A percentile compares a stretch with the other conserved stretches of the same genome.
phyloP scores from a whole-genome alignment of 257 asterid species.

The Osmanthus fragrans region DNA sequence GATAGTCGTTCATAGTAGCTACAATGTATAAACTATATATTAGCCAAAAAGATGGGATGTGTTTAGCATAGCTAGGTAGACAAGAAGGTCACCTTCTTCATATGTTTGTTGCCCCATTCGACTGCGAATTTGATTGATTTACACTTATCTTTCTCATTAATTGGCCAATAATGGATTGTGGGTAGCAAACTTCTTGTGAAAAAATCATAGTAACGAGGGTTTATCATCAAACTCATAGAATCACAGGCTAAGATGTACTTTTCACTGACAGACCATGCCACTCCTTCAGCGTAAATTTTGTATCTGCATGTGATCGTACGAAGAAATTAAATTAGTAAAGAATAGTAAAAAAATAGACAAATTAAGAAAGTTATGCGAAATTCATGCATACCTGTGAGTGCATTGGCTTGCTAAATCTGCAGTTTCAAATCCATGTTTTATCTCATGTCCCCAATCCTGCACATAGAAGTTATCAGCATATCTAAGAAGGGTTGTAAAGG shows the following conservation, averaged over 20 bases:
- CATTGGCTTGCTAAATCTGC: conserved; percentile 71
- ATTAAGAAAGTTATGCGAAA: neutral
- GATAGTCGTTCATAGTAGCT: no score
- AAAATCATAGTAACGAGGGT: conserved; percentile 57
- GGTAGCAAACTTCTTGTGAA: conserved; percentile 40
- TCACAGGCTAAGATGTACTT: conserved; percentile 88
- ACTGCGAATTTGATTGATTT: conserved; percentile 68
- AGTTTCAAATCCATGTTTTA: conserved; percentile 51
- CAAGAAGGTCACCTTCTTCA: conserved; percentile 44
- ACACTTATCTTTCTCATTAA: conserved; percentile 44
- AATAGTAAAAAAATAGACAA: no score
- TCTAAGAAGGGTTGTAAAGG: neutral
- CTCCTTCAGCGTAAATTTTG: conserved; percentile 82
- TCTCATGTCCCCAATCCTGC: conserved; percentile 74
- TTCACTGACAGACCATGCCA: conserved; percentile 86
- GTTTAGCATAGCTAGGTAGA: no score
- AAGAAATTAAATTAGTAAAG: neutral
- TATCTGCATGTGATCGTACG: conserved; percentile 44
- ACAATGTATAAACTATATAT: no score
- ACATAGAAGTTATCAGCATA: neutral
- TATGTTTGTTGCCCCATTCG: conserved; percentile 79
- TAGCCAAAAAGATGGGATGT: no score
- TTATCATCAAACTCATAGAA: conserved; percentile 60
- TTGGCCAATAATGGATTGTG: conserved; percentile 77
- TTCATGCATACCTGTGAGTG: conserved; percentile 51